Evolutionary conservation across 768 basidiomycete genomes (phyloP).

Genomic region (Tricholoma terreum): DNA sequence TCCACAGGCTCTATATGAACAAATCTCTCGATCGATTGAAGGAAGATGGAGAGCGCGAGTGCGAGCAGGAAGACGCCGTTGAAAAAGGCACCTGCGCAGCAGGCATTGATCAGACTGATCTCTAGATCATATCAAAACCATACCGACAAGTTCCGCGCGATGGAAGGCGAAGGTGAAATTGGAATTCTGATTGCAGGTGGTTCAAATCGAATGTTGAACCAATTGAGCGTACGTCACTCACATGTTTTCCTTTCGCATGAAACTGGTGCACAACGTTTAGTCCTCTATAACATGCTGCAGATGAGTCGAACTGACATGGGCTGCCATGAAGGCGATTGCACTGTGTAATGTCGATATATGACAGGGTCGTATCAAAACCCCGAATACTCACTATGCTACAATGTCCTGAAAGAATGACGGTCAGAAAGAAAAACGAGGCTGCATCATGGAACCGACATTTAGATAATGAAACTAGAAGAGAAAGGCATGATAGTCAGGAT

Average conservation of each 20-base stretch:
- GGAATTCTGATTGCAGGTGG: slow-evolving; percentile 31
- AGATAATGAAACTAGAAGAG: slow-evolving; percentile 49
- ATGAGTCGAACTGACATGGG: slow-evolving; percentile 33
- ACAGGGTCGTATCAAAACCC: background rate
- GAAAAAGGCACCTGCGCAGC: slow-evolving; percentile 45
- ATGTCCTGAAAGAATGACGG: slow-evolving; percentile 33
- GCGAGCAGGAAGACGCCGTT: slow-evolving; percentile 53
- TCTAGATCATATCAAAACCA: slow-evolving; percentile 6
- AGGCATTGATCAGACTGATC: background rate
- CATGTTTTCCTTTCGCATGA: slow-evolving; percentile 42
- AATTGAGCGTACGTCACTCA: slow-evolving; percentile 18
- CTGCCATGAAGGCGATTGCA: slow-evolving; percentile 44
- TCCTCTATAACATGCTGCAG: background rate
- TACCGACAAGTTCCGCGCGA: slow-evolving; percentile 55
- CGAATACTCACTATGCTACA: slow-evolving; percentile 40
- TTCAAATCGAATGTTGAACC: background rate
- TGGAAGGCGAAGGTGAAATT: slow-evolving; percentile 56
- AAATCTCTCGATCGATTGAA: slow-evolving; percentile 52
- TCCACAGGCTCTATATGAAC: slow-evolving; percentile 43
- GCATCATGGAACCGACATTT: slow-evolving; percentile 35
- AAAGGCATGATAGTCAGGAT: slow-evolving; percentile 5
- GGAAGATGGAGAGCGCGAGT: slow-evolving; percentile 48
- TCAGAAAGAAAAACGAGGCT: background rate
- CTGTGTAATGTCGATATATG: slow-evolving; percentile 17
- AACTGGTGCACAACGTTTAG: slow-evolving; percentile 26